Conservation (phyloP, 2,329 filamentous ascomycete species). For the Pseudogymnoascus sp. region DNA sequence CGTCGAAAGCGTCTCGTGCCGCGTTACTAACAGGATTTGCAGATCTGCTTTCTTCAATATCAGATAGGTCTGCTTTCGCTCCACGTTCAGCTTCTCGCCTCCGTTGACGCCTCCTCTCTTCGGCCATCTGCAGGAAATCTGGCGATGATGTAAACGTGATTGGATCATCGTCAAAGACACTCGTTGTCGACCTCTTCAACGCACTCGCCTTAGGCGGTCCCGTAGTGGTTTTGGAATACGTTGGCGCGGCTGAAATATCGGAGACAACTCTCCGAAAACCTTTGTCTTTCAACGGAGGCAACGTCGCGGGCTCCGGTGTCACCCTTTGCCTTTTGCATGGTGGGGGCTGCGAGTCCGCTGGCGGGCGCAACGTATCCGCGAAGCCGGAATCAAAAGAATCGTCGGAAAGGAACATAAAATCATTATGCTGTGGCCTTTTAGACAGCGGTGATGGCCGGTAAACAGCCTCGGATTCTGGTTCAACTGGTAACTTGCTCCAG, state of each 20-base stretch:
- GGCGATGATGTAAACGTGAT: slow-evolving; percentile 26
- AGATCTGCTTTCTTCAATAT: slow-evolving; percentile 8
- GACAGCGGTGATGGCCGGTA: background rate
- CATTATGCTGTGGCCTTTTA: slow-evolving; percentile 6
- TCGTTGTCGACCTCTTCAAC: slow-evolving; percentile 30
- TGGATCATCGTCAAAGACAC: slow-evolving; percentile 20
- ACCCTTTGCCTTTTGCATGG: slow-evolving; percentile 10
- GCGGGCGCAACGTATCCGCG: no score
- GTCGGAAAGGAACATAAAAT: background rate
- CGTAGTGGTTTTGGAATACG: slow-evolving; percentile 17
- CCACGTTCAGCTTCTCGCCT: slow-evolving; percentile 12
- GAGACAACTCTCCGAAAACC: slow-evolving; percentile 21
- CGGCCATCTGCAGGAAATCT: slow-evolving; percentile 17
- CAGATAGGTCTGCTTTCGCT: background rate
- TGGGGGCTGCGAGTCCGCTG: background rate
- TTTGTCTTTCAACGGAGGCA: slow-evolving; percentile 2
- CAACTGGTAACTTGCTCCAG: background rate
- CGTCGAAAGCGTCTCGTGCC: background rate
- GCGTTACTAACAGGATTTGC: background rate
- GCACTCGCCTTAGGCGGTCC: slow-evolving; percentile 15
- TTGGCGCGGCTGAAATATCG: slow-evolving; percentile 31
- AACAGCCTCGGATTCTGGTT: background rate
- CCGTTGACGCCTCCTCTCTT: slow-evolving; percentile 8
- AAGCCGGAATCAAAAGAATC: background rate
- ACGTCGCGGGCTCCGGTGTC: background rate